These are phyloP conservation scores for Penicillium herquei DNA, from an alignment of 495 filamentous ascomycete species.

Conservation along the genomic window DNA sequence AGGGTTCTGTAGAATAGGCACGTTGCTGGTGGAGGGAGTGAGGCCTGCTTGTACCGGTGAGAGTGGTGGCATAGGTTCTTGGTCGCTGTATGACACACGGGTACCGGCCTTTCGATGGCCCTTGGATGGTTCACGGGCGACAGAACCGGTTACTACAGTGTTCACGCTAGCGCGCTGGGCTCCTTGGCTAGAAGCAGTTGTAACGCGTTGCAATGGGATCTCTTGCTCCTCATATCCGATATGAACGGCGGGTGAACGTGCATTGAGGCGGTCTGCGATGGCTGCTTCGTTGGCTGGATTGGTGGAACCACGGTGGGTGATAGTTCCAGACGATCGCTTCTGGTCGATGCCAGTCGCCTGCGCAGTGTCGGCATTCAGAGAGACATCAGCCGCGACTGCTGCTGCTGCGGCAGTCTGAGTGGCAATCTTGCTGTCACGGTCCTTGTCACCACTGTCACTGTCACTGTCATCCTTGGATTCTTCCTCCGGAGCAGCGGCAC, in stretches of 20 bases:
- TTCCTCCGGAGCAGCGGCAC: slow-evolving; percentile 65
- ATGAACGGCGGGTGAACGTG: slow-evolving; percentile 42
- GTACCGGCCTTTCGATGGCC: slow-evolving; percentile 40
- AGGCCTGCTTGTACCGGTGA: slow-evolving; percentile 22
- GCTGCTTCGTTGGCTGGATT: slow-evolving; percentile 35
- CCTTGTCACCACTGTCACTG: slow-evolving; percentile 48
- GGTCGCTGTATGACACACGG: slow-evolving; percentile 15
- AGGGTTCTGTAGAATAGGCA: slow-evolving; percentile 24
- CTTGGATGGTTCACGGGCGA: slow-evolving; percentile 40
- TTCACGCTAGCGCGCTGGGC: slow-evolving; percentile 10
- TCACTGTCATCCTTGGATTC: slow-evolving; percentile 59
- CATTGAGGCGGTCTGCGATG: slow-evolving; percentile 44
- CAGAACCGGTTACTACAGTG: slow-evolving; percentile 15
- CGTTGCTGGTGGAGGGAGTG: slow-evolving; percentile 24
- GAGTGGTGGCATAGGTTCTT: slow-evolving; percentile 13
- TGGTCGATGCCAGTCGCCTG: slow-evolving; percentile 39
- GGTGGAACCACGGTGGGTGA: slow-evolving; percentile 33
- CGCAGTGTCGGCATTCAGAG: slow-evolving; percentile 17
- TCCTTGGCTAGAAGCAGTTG: slow-evolving; percentile 20
- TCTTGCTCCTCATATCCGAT: slow-evolving; percentile 24
- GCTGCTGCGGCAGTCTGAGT: slow-evolving; percentile 12
- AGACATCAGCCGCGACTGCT: slow-evolving; percentile 9
- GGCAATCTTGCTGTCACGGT: slow-evolving; percentile 7
- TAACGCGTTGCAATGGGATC: slow-evolving; percentile 28
- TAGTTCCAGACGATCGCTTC: slow-evolving; percentile 25